Evolutionary conservation across 1,284 basidiomycete species (phyloP), one percentile per base, ranked within the genome.

Genomic region (Meira miltonrushii): DNA sequence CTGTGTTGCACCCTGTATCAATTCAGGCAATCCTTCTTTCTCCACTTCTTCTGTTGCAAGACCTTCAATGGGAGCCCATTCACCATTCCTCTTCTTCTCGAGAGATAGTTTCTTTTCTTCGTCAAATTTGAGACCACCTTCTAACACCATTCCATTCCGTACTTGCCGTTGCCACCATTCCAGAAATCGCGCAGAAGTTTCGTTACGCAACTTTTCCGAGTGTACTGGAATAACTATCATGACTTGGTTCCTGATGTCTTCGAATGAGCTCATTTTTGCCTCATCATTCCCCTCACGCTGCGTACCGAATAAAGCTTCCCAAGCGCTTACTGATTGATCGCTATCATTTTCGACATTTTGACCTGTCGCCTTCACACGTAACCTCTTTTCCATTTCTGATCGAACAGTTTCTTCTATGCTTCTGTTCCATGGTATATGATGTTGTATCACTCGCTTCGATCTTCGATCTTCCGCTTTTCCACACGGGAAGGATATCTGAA

Each of bases 121-220:
- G 28, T 43, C 37, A 4, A 43, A 28, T 41, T 50, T 43, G 4
- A 56, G 25, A 33, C 55, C 43, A 49, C 28, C 47, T 33, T 40
- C 23, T 12, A 13, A 37, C 12, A 56, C 55, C 37, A 37, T 44
- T 33, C 55, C 55, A 37, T 46, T 43, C 3, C 33, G 15, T 19
- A 56, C 58, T 39, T 58, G 59, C 13, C 54, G 12, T 25, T 57
- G 38, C 58, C 58, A 60, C 58, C 58, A 60, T 23, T 46, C 28
- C n/a, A 55, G 23, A 33, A 49, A 60, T 48, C 55, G 58, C 9
- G 55, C 38, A 19, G 55, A 43, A n/a, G 40, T 60, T 41, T 60
- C 58, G 43, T 60, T 60, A 39, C 58, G 58, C 10, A 60, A 39
- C 5, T 52, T 54, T 11, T 48, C 55, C 3, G 28, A 21, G 41